Evolutionary conservation across 768 basidiomycete genomes (phyloP).

Genomic region (Suillus luteus): DNA sequence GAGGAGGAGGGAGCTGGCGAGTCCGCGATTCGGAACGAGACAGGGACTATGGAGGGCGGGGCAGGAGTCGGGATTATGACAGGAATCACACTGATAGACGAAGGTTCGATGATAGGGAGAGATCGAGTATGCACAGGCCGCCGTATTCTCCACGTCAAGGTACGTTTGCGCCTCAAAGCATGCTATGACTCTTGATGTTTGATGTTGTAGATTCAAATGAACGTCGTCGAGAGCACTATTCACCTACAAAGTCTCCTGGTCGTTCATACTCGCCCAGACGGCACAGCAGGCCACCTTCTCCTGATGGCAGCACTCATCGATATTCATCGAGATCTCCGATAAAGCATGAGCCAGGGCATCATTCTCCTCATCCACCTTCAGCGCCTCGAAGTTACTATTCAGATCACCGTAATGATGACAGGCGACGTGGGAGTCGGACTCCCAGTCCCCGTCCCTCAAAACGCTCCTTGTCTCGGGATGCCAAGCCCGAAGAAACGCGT

Average conservation of each 20-base stretch:
- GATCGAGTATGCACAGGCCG: not conserved
- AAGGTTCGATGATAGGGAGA: conserved; percentile 3
- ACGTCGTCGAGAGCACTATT: not conserved
- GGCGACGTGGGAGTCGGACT: not conserved
- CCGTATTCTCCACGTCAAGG: conserved; percentile 9
- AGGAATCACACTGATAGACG: conserved; percentile 15
- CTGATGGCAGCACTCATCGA: not conserved
- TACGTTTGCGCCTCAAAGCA: not conserved
- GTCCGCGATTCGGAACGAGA: conserved; percentile 23
- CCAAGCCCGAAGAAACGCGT: not conserved
- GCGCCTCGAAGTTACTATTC: not conserved
- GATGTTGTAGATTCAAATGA: not conserved
- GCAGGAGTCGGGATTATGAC: conserved; percentile 22
- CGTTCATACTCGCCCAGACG: not conserved
- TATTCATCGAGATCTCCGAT: conserved; percentile 2
- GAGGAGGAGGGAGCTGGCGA: conserved; percentile 10
- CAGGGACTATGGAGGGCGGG: conserved; percentile 20
- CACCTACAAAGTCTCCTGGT: not conserved
- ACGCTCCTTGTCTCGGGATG: not conserved
- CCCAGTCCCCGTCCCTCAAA: conserved; percentile 1
- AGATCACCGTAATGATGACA: not conserved
- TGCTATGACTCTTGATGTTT: not conserved
- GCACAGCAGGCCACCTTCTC: conserved; percentile 3
- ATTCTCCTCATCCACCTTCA: conserved; percentile 3
- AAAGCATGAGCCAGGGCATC: not conserved